A percentile compares a stretch with the other conserved stretches of the same genome.
Evolutionary conservation across 2,329 filamentous ascomycete species (phyloP).

Genomic region (Teratosphaeria zuluensis): DNA sequence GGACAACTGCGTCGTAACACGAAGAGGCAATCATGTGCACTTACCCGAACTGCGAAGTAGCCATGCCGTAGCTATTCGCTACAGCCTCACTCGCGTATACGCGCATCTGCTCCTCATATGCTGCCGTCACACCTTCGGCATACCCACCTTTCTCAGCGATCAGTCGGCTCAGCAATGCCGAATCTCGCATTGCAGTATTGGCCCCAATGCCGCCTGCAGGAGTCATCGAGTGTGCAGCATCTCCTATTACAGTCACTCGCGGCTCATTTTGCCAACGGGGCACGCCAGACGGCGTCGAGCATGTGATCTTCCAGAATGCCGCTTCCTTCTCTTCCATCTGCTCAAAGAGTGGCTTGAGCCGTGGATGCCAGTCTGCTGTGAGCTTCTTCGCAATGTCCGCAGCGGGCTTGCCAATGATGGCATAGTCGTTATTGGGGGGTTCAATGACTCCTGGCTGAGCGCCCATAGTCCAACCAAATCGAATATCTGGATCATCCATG

Average conservation of each 20-base stretch:
- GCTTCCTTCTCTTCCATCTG: slow-evolving; percentile 48
- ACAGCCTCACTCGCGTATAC: slow-evolving; percentile 50
- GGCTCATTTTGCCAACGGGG: slow-evolving; percentile 51
- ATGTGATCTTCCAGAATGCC: slow-evolving; percentile 59
- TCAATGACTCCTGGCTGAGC: slow-evolving; percentile 48
- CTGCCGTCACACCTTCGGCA: slow-evolving; percentile 27
- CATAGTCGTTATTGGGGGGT: slow-evolving; percentile 51
- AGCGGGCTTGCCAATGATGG: slow-evolving; percentile 47
- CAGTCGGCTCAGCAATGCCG: slow-evolving; percentile 45
- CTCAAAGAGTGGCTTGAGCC: slow-evolving; percentile 48
- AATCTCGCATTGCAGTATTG: slow-evolving; percentile 48
- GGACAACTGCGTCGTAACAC: neutral
- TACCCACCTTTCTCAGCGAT: slow-evolving; percentile 44
- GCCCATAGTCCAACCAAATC: slow-evolving; percentile 57
- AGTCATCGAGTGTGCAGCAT: slow-evolving; percentile 50
- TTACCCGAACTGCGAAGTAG: slow-evolving; percentile 30
- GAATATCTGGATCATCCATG: slow-evolving; percentile 46
- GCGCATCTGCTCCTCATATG: slow-evolving; percentile 32
- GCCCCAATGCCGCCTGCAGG: slow-evolving; percentile 45
- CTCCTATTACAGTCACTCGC: slow-evolving; percentile 50
- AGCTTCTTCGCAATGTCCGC: slow-evolving; percentile 49
- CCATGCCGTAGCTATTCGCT: slow-evolving; percentile 42
- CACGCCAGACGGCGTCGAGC: slow-evolving; percentile 49
- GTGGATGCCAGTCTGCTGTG: slow-evolving; percentile 46
- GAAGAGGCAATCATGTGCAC: neutral